A percentile compares a stretch with the other conserved stretches of the same genome.
phyloP scores from a whole-genome alignment of 2,329 filamentous ascomycete genomes.

The Xylariaceae sp. region DNA sequence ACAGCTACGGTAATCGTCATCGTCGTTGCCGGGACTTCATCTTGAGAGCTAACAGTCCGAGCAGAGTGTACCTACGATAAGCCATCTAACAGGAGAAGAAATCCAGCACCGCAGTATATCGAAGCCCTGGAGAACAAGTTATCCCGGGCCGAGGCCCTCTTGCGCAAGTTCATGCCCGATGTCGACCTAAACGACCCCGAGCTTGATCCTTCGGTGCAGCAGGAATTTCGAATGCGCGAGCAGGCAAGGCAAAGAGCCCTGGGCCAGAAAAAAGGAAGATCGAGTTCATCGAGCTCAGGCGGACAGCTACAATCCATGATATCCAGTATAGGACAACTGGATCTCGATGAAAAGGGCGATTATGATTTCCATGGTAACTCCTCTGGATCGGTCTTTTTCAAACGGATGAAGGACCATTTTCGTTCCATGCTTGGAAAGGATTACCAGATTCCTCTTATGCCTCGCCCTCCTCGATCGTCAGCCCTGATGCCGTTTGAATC shows the following conservation, averaged over 20 bases:
- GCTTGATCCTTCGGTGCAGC: slow-evolving; percentile 73
- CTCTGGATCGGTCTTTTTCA: slow-evolving; percentile 85
- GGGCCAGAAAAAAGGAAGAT: slow-evolving; percentile 38
- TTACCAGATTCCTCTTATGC: slow-evolving; percentile 58
- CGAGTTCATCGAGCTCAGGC: slow-evolving; percentile 45
- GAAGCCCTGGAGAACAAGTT: slow-evolving; percentile 82
- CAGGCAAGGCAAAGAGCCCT: slow-evolving; percentile 46
- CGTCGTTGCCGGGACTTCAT: slow-evolving; percentile 1
- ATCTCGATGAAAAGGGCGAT: slow-evolving; percentile 85
- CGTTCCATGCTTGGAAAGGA: slow-evolving; percentile 70
- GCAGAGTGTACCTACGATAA: slow-evolving; percentile 94
- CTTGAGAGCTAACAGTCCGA: slow-evolving; percentile 22
- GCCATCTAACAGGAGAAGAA: slow-evolving; percentile 85
- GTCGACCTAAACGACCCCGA: slow-evolving; percentile 82
- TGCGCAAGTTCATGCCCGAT: slow-evolving; percentile 78
- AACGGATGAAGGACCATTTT: slow-evolving; percentile 83
- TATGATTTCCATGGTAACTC: slow-evolving; percentile 96
- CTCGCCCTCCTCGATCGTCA: slow-evolving; percentile 46
- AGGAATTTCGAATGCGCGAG: slow-evolving; percentile 61
- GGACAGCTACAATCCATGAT: slow-evolving; percentile 90
- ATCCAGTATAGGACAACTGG: slow-evolving; percentile 83
- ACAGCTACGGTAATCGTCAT: slow-evolving; percentile 78
- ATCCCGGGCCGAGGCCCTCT: slow-evolving; percentile 76
- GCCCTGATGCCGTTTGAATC: slow-evolving; percentile 64
- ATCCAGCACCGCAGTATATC: slow-evolving; percentile 89